These are phyloP conservation scores for Syncephalastrum monosporum DNA, from an alignment of 371 early-diverging fungal genomes.

Conservation along the genomic window DNA sequence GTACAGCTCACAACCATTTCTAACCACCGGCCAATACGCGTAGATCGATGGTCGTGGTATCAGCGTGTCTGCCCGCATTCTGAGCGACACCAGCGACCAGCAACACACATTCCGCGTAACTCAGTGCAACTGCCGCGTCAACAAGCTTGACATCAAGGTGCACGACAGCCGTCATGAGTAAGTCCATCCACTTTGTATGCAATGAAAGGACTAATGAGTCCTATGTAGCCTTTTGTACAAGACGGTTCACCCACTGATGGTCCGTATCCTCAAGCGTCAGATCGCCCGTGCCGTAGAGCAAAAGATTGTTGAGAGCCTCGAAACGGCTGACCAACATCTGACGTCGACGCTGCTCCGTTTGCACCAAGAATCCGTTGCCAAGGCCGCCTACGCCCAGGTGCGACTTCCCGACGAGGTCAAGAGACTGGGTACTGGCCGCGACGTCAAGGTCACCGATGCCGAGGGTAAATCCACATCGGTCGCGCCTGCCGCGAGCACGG, in stretches of 20 bases:
- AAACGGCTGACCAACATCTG: constrained; percentile 33
- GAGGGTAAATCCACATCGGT: not conserved
- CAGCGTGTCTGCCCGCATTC: constrained; percentile 29
- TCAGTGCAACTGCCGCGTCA: constrained; percentile 40
- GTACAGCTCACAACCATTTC: not conserved
- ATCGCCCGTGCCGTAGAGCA: constrained; percentile 48
- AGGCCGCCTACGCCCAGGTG: constrained; percentile 1
- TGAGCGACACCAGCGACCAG: constrained; percentile 29
- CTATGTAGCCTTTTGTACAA: constrained; percentile 36
- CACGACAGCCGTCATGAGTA: constrained; percentile 46
- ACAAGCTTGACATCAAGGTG: constrained; percentile 50
- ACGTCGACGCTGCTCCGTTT: constrained; percentile 22
- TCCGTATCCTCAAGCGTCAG: constrained; percentile 43
- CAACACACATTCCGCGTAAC: constrained; percentile 28
- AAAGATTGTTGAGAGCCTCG: constrained; percentile 34
- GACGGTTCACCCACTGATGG: constrained; percentile 49
- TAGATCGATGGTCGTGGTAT: constrained; percentile 57
- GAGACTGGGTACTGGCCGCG: constrained; percentile 4
- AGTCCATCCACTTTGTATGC: constrained; percentile 1
- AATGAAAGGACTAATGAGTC: not conserved
- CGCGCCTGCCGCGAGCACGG: no score
- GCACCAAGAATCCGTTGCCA: constrained; percentile 14
- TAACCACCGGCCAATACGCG: constrained; percentile 5
- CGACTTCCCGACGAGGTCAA: not conserved
- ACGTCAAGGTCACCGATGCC: not conserved